Evolutionary conservation across 2,329 filamentous ascomycete genomes (phyloP), one percentile per base, ranked within the genome.

Genomic region (Calonectria crousiana): DNA sequence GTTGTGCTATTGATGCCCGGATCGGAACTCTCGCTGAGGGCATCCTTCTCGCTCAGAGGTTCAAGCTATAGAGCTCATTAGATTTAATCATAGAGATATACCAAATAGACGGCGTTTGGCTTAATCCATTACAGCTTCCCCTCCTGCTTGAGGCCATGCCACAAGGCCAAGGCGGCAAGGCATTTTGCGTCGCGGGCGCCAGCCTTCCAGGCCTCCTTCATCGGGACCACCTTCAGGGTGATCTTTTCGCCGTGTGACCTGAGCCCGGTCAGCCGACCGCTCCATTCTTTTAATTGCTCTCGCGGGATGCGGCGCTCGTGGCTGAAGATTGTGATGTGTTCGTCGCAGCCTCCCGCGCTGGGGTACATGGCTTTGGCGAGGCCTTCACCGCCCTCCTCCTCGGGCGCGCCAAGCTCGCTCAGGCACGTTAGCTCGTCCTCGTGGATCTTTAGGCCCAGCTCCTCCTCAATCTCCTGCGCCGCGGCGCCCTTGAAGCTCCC

Each of bases 11-110:
- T 77, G 95, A 97, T 84, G 94, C 94, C 8, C 88, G 94, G 49
- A 92, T 96, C 2, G 94, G 93, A 1, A 95, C 93, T 6, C 84
- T 96, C 58, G 95, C 94, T 0, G 94, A 96, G 83, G 94, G 94
- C 0, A 92, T 96, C 74, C 92, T 96, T 81, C 85, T 95, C 75
- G 93, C 93, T 26, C 93, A 92, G 86, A 84, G 85, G 75, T 86
- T 90, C 71, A 87, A 85, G 77, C 80, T 90, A 30, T 88, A 77
- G 60, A 70, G 2, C 14, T 30, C 41, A 52, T 44, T n/a, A n/a
- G 44, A 36, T 62, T 34, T 69, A 60, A 32, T 58, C 28, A 28
- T 44, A 41, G 23, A 47, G 52, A 74, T 73, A 72, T 41, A 72
- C n/a, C 23, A 47, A 69, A 49, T 73, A 72, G 60, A 71, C 56